These are phyloP conservation scores for Starmerella scarabaei DNA, from an alignment of 805 yeast genomes.

Conservation along the genomic window DNA sequence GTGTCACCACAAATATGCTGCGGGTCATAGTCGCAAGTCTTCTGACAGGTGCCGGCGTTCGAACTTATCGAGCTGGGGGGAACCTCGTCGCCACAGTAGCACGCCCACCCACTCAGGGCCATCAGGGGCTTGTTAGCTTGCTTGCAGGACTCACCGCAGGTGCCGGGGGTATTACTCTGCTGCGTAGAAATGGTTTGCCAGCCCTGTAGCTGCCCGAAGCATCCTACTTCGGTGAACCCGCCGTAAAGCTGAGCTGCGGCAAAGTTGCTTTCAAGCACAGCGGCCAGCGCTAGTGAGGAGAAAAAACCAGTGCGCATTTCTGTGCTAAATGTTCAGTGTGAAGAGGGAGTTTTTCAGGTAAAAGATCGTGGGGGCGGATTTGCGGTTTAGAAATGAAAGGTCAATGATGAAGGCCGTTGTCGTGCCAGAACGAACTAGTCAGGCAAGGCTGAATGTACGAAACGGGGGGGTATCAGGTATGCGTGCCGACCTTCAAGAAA, in stretches of 20 bases:
- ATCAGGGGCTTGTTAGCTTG: slow-evolving; percentile 33
- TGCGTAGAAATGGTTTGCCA: slow-evolving; percentile 37
- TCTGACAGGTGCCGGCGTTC: slow-evolving; percentile 31
- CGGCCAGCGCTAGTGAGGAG: slow-evolving; percentile 10
- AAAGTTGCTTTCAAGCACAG: background rate
- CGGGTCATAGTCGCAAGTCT: slow-evolving; percentile 50
- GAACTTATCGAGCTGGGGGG: slow-evolving; percentile 29
- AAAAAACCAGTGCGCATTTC: background rate
- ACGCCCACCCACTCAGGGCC: slow-evolving; percentile 40
- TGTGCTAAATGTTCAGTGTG: too few relatives aligned
- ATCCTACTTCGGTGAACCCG: slow-evolving; percentile 26
- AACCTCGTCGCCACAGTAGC: slow-evolving; percentile 52
- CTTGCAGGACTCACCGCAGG: slow-evolving; percentile 31
- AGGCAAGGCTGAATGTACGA: too few relatives aligned
- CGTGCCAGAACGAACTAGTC: too few relatives aligned
- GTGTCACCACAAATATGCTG: slow-evolving; percentile 52
- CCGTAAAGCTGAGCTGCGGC: slow-evolving; percentile 6
- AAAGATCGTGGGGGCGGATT: too few relatives aligned
- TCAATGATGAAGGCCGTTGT: too few relatives aligned
- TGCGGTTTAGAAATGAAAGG: too few relatives aligned
- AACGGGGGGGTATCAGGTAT: too few relatives aligned
- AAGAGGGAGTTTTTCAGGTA: too few relatives aligned
- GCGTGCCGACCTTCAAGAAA: too few relatives aligned
- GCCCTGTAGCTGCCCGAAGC: slow-evolving; percentile 30
- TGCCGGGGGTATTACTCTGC: slow-evolving; percentile 35